Conservation (phyloP, 2,329 filamentous ascomycete genomes). For the Hymenoscyphus linearis region DNA sequence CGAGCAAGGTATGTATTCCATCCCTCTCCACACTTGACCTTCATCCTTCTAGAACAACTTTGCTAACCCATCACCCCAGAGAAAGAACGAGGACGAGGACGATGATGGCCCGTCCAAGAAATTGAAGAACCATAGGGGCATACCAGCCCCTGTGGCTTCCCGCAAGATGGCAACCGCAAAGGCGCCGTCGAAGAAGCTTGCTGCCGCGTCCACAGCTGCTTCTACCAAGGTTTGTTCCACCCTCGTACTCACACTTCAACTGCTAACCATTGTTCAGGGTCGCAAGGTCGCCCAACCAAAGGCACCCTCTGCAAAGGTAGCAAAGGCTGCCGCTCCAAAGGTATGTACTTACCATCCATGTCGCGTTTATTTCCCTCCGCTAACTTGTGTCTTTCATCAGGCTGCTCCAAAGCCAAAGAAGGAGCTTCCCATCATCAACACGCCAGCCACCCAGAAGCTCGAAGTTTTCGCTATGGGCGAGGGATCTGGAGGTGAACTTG, state of each 20-base stretch:
- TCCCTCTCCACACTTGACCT: background rate
- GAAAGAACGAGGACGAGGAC: background rate
- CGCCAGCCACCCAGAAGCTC: constrained; percentile 55
- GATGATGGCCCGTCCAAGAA: constrained; percentile 1
- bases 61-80: background rate
- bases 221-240: background rate
- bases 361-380: background rate
- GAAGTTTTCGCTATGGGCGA: constrained; percentile 79
- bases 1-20: background rate
- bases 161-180: constrained; percentile 1
- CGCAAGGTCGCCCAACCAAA: no score
- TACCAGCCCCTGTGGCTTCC: constrained; percentile 18
- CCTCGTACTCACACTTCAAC: background rate
- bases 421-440: constrained; percentile 50
- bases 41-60: background rate
- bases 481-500: constrained; percentile 75
- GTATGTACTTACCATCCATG: background rate
- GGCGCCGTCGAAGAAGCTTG: constrained; percentile 10
- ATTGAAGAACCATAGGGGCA: constrained; percentile 17
- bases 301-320: constrained; percentile 5
- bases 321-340: constrained; percentile 18
- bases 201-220: constrained; percentile 13
- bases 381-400: background rate
- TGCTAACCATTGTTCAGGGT: background rate
- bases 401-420: constrained; percentile 31